Evolutionary conservation across 1,284 basidiomycete species (phyloP).

Genomic region (Wolfiporia cocos): DNA sequence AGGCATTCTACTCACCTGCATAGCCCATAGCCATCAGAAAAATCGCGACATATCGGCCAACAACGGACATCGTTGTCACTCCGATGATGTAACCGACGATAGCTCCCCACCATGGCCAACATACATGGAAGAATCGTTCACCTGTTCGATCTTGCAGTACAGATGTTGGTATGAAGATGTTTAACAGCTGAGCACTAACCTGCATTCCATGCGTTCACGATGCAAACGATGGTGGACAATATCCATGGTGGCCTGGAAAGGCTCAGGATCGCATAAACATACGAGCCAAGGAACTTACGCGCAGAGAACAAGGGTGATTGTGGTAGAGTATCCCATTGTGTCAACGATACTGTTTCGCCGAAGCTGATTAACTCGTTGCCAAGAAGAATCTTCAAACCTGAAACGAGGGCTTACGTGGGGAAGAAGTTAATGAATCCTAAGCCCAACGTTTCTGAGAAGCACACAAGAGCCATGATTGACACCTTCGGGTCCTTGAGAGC

Average conservation of each 20-base stretch:
- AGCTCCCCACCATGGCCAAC: conserved; percentile 51
- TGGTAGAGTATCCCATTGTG: conserved; percentile 61
- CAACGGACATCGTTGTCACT: conserved; percentile 45
- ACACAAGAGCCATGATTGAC: conserved; percentile 50
- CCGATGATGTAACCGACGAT: conserved; percentile 61
- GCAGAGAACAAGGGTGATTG: conserved; percentile 52
- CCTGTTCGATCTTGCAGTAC: conserved; percentile 45
- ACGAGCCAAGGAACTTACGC: too few species aligned
- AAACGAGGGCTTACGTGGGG: conserved; percentile 43
- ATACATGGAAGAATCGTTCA: conserved; percentile 65
- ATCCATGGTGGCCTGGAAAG: conserved; percentile 66
- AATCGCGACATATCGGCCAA: conserved; percentile 55
- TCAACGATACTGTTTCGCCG: conserved; percentile 50
- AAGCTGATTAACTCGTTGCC: too few species aligned
- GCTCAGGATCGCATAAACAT: too few species aligned
- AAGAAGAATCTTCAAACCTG: neutral
- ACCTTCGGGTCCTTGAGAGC: conserved; percentile 63
- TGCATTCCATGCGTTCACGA: conserved; percentile 60
- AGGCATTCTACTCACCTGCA: conserved; percentile 31
- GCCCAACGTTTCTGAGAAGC: conserved; percentile 46
- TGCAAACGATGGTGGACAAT: conserved; percentile 46
- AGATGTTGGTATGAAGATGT: too few species aligned
- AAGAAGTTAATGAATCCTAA: conserved; percentile 73
- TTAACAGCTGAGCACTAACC: too few species aligned
- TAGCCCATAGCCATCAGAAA: conserved; percentile 61